These are phyloP conservation scores for Hanseniaspora mollemarum DNA, from an alignment of 805 yeast species.

Conservation along the genomic window DNA sequence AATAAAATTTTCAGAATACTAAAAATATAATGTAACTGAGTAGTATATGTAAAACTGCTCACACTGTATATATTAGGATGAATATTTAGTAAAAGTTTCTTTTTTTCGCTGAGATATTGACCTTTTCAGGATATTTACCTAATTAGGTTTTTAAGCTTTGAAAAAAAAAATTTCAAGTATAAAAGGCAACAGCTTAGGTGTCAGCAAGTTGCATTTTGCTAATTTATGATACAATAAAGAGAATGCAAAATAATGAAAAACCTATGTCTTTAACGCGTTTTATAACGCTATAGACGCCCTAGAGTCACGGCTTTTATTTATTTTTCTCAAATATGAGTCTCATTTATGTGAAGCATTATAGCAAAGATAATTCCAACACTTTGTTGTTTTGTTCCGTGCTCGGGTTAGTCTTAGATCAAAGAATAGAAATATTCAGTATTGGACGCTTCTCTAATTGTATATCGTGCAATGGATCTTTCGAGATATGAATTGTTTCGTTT, in stretches of 20 bases:
- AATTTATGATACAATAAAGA: not conserved
- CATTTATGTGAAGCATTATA: constrained; percentile 14
- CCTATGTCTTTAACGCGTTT: constrained; percentile 33
- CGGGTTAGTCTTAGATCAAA: constrained; percentile 82
- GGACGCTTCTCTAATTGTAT: constrained; percentile 11
- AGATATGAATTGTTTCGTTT: constrained; percentile 13
- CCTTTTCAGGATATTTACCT: not conserved
- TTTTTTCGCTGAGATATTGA: not conserved
- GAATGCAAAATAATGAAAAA: constrained; percentile 21
- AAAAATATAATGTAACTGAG: not conserved
- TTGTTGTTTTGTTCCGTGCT: constrained; percentile 51
- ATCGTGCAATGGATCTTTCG: constrained; percentile 10
- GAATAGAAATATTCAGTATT: constrained; percentile 22
- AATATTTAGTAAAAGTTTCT: not conserved
- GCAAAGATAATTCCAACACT: constrained; percentile 20
- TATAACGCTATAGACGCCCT: constrained; percentile 56
- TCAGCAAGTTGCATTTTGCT: not conserved
- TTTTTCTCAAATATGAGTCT: constrained; percentile 12
- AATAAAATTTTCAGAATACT: constrained; percentile 12
- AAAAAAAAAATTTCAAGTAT: not conserved
- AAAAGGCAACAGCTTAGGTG: not conserved
- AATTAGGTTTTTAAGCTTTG: not conserved
- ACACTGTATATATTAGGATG: too few species aligned
- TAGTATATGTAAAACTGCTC: too few species aligned
- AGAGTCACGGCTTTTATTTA: constrained; percentile 38